Evolutionary conservation across 2,329 filamentous ascomycete genomes (phyloP).

Genomic region (Dothistroma septosporum): DNA sequence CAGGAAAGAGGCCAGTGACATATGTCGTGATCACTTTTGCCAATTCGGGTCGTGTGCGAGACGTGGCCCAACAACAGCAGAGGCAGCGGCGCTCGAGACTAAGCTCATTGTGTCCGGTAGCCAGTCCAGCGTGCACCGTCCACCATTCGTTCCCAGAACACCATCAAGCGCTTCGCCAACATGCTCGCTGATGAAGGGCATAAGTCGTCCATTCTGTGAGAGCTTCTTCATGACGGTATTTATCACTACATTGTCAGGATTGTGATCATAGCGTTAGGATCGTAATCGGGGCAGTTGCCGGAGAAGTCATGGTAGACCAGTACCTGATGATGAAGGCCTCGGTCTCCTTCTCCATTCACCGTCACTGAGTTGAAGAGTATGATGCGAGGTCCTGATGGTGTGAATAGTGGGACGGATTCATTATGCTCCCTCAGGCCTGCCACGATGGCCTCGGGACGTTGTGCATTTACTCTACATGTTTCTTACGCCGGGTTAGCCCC

Average conservation of each 20-base stretch:
- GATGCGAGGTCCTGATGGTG: conserved; percentile 5
- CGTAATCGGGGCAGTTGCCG: conserved; percentile 16
- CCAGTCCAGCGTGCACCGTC: conserved; percentile 8
- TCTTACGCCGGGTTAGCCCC: background rate
- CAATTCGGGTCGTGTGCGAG: conserved; percentile 38
- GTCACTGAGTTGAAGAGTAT: conserved; percentile 2
- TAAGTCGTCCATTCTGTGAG: conserved; percentile 16
- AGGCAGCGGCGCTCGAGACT: conserved; percentile 37
- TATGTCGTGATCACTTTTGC: conserved; percentile 33
- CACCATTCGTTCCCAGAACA: conserved; percentile 5
- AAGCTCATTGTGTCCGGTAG: conserved; percentile 27
- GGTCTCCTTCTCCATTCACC: conserved; percentile 19
- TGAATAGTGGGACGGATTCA: conserved; percentile 1
- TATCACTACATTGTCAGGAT: conserved; percentile 10
- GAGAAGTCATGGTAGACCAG: conserved; percentile 18
- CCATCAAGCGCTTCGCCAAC: conserved; percentile 12
- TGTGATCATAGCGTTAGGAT: conserved; percentile 12
- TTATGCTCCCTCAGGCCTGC: background rate
- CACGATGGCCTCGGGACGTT: background rate
- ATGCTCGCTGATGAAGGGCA: conserved; percentile 12
- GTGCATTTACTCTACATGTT: background rate
- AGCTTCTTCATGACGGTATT: conserved; percentile 17
- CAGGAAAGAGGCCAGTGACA: conserved; percentile 34
- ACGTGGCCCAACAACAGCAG: conserved; percentile 38
- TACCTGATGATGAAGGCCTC: conserved; percentile 15